Percentiles rank a stretch among this genome's conserved stretches.
Evolutionary conservation across 345 rosid species (phyloP).

Genomic region (Salix koriyanagi): DNA sequence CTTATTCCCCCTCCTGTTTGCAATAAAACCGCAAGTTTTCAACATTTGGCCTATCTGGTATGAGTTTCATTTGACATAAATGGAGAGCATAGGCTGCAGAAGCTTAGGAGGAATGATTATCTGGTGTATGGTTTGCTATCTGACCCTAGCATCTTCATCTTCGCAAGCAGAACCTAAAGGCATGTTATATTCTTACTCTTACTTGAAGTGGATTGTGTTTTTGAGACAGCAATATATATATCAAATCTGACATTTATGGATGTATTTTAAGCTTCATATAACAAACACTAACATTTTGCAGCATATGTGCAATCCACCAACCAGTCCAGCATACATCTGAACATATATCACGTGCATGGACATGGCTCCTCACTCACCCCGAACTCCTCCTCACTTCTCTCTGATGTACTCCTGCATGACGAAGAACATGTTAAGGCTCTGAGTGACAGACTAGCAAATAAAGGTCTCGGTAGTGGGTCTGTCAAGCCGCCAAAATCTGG

Average conservation of each 20-base stretch:
- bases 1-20: too few species aligned
- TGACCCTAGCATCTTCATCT: slow-evolving; percentile 19
- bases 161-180: slow-evolving; percentile 19
- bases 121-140: slow-evolving; percentile 13
- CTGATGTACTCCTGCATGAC: slow-evolving; percentile 27
- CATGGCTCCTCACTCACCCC: slow-evolving; percentile 14
- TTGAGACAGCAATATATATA: background rate
- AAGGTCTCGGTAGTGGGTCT: background rate
- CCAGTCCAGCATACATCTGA: slow-evolving; percentile 15
- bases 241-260: background rate
- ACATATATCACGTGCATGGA: slow-evolving; percentile 29
- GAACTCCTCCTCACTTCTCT: slow-evolving; percentile 10
- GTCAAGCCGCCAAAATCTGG: background rate
- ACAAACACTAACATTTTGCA: slow-evolving; percentile 10
- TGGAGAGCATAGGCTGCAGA: background rate
- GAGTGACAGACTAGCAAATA: slow-evolving; percentile 6
- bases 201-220: background rate
- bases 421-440: slow-evolving; percentile 27
- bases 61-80: too few species aligned
- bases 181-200: slow-evolving; percentile 15
- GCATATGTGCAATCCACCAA: slow-evolving; percentile 11
- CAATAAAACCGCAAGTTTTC: too few species aligned
- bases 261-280: background rate
- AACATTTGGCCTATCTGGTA: too few species aligned
- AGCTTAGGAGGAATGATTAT: slow-evolving; percentile 10